phyloP scores from a whole-genome alignment of 805 yeast species.

The Wickerhamiella musiphila region DNA sequence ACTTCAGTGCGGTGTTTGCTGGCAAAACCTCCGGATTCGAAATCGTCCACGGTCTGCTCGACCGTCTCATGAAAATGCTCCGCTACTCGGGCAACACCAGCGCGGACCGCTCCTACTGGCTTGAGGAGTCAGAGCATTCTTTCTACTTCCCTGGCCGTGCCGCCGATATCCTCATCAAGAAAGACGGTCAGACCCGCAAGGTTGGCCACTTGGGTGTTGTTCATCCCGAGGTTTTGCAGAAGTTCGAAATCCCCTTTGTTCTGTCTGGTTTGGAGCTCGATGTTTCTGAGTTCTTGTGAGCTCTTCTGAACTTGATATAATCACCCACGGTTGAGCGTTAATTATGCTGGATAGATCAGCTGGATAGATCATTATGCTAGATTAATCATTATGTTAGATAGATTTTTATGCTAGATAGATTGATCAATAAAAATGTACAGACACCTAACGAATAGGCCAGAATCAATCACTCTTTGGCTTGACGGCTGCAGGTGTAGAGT shows the following conservation, averaged over 20 bases:
- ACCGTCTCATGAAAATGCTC: slow-evolving; percentile 89
- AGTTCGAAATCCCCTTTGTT: slow-evolving; percentile 84
- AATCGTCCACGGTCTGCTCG: slow-evolving; percentile 81
- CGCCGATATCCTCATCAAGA: slow-evolving; percentile 59
- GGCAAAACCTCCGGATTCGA: slow-evolving; percentile 95
- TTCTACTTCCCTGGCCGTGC: slow-evolving; percentile 97
- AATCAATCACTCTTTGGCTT: no score
- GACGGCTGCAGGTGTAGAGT: no score
- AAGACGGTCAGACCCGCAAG: slow-evolving; percentile 16
- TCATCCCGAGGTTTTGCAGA: slow-evolving; percentile 81
- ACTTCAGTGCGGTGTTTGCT: slow-evolving; percentile 86
- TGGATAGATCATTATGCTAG: no score
- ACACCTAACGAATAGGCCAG: no score
- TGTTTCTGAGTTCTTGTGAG: slow-evolving; percentile 50
- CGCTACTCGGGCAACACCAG: slow-evolving; percentile 67
- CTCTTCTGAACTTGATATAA: no score
- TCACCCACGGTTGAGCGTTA: no score
- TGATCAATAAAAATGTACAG: no score
- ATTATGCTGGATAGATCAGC: no score
- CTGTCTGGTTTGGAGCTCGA: slow-evolving; percentile 83
- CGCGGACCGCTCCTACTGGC: slow-evolving; percentile 47
- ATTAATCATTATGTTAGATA: no score
- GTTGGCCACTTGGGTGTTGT: slow-evolving; percentile 78
- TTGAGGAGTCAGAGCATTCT: slow-evolving; percentile 23
- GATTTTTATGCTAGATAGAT: no score